Conservation (phyloP, 441 rosid species). For the Hura crepitans region DNA sequence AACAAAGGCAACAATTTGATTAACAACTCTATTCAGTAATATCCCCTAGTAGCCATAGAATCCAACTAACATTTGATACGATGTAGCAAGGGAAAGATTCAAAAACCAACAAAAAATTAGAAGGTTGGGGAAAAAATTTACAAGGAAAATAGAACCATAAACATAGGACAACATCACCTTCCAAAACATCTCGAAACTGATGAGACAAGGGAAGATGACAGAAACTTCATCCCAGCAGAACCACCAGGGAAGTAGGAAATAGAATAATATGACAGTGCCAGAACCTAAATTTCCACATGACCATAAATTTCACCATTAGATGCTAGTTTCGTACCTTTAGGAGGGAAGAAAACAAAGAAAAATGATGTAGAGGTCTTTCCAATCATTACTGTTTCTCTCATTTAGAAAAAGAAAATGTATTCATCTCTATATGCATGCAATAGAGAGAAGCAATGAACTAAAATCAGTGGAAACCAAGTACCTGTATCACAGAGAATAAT, state of each 20-base stretch:
- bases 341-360: no score
- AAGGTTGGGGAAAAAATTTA: background rate
- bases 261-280: constrained; percentile 49
- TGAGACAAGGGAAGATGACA: constrained; percentile 43
- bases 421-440: background rate
- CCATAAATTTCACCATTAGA: background rate
- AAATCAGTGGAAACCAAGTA: constrained; percentile 18
- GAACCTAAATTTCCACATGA: constrained; percentile 32
- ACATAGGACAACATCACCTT: constrained; percentile 30
- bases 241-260: constrained; percentile 72
- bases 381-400: background rate
- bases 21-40: background rate
- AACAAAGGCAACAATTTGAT: background rate
- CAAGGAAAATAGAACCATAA: background rate
- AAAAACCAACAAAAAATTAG: background rate
- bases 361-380: background rate
- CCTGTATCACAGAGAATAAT: constrained; percentile 60
- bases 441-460: background rate
- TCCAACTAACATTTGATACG: background rate
- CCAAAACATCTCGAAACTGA: constrained; percentile 43
- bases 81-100: background rate
- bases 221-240: constrained; percentile 53
- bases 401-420: background rate
- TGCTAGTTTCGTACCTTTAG: background rate
- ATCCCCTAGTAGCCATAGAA: background rate